Evolutionary conservation across 805 yeast genomes (phyloP), one percentile per base, ranked within the genome.

Genomic region (Jamesozyma jinghongensis): DNA sequence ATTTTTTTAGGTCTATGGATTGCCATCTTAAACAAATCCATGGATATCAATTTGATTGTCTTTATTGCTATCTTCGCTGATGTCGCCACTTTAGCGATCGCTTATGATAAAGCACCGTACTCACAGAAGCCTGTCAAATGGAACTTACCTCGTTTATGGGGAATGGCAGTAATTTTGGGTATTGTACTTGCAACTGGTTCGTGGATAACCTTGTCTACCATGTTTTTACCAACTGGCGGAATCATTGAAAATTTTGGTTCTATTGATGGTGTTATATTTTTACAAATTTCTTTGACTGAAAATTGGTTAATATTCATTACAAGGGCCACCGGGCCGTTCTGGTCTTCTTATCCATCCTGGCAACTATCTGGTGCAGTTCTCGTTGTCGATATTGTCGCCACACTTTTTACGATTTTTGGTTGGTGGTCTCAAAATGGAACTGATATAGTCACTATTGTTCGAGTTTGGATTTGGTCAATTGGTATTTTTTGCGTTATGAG

Each of bases 381-480:
- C 63, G 70, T 70, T 62, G 96, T 87, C 64, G 96, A 87, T 70
- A 69, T 86, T 73, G 69, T 87, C 57, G 94, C 96, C 53, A 87
- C 96, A 48, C 74, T 84, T 77, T 87, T 87, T 79, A 71, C 87
- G 60, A 69, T 85, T 62, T 87, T 85, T 79, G 96, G 96, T 59
- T 87, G 95, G 95, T 87, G 92, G 90, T 82, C 94, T 53, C 94
- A 85, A 70, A 88, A 87, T 79, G 85, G 92, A 87, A 87, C 90
- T 66, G 94, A 90, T 70, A 81, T 87, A 54, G 95, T 87, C 55
- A 81, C 96, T 40, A 94, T 87, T 63, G 87, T 81, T 66, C 81
- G 95, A 75, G 79, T 84, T 70, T 87, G 94, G 92, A 70, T 87
- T 63, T 86, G 85, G 85, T 86, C 96, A 48, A 81, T 87, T 74